phyloP scores from a whole-genome alignment of 805 yeast species.

The Ascoidea tarda region DNA sequence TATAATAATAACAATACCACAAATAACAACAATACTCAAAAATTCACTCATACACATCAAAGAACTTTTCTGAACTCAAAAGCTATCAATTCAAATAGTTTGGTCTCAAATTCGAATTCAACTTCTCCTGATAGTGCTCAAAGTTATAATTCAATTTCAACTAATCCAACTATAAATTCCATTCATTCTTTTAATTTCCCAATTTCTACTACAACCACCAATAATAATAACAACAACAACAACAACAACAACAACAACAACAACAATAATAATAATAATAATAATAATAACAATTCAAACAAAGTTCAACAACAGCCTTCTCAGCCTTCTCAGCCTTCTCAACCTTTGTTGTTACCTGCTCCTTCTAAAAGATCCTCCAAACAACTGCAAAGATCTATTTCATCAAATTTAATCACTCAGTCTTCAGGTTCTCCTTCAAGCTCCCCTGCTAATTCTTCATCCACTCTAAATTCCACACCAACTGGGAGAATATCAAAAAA shows the following conservation, averaged over 20 bases:
- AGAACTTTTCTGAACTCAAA: background rate
- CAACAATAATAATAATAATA: constrained; percentile 15
- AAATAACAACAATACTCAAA: background rate
- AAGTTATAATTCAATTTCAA: background rate
- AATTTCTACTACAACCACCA: background rate
- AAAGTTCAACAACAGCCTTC: constrained; percentile 14
- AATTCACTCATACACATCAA: background rate
- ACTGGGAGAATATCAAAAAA: constrained; percentile 20
- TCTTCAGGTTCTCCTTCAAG: too few species aligned
- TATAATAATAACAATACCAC: background rate
- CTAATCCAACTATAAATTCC: background rate
- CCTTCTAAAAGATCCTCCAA: constrained; percentile 18
- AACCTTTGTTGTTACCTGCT: constrained; percentile 14
- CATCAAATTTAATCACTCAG: too few species aligned
- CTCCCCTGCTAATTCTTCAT: too few species aligned
- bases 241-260: background rate
- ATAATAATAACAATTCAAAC: constrained; percentile 11
- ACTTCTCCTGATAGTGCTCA: background rate
- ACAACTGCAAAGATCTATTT: constrained; percentile 17
- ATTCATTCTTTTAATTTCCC: background rate
- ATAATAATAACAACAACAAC: background rate
- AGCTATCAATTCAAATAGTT: too few species aligned
- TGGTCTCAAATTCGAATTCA: too few species aligned
- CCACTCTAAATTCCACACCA: constrained; percentile 20
- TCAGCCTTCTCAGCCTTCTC: constrained; percentile 10